Percentiles rank a stretch among this genome's conserved stretches.
phyloP scores from a whole-genome alignment of 2,329 filamentous ascomycete species.

The Colletotrichum paranaense region DNA sequence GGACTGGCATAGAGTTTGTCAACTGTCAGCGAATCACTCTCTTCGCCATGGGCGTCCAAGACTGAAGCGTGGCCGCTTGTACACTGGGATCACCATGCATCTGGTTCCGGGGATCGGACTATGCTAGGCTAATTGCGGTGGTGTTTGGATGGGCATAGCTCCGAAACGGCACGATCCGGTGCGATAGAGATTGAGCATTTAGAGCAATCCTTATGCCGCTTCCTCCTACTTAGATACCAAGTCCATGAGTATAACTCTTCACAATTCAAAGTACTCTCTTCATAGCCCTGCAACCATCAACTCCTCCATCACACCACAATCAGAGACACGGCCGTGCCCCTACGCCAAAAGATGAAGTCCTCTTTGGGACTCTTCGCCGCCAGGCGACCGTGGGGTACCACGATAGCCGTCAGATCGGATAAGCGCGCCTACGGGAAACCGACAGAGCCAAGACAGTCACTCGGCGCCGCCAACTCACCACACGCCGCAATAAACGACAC shows the following conservation, averaged over 20 bases:
- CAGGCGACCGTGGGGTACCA: slow-evolving; percentile 23
- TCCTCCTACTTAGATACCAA: neutral
- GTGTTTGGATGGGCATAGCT: neutral
- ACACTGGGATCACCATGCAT: slow-evolving; percentile 24
- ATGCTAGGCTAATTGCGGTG: neutral
- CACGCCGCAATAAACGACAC: slow-evolving; percentile 16
- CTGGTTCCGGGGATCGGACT: slow-evolving; percentile 30
- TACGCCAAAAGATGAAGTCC: slow-evolving; percentile 16
- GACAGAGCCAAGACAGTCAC: slow-evolving; percentile 17
- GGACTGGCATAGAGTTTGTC: neutral
- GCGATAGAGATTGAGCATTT: neutral
- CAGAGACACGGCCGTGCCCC: neutral
- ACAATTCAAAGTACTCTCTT: neutral
- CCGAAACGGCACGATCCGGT: slow-evolving; percentile 3
- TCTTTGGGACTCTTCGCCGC: slow-evolving; percentile 5
- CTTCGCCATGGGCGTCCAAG: neutral
- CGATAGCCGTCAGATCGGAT: neutral
- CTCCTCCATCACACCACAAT: neutral
- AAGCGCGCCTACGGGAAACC: slow-evolving; percentile 31
- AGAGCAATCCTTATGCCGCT: neutral
- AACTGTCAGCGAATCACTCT: neutral
- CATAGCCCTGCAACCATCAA: neutral
- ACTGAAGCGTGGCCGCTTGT: neutral
- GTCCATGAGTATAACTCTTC: neutral
- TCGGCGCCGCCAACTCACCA: slow-evolving; percentile 21